phyloP scores from a whole-genome alignment of 768 basidiomycete species.

The Russula earlei region DNA sequence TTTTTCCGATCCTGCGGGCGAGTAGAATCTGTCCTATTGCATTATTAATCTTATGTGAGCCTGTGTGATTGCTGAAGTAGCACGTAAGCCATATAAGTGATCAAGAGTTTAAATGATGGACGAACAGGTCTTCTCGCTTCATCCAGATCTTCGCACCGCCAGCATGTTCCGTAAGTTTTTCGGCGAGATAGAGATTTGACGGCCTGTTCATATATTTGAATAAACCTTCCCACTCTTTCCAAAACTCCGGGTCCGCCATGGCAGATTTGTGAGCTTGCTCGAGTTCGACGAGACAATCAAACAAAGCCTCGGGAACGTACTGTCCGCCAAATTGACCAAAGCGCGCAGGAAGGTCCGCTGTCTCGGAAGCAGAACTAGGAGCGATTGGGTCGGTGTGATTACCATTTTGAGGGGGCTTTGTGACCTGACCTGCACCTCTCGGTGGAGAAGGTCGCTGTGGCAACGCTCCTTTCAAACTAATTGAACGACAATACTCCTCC shows the following conservation, averaged over 20 bases:
- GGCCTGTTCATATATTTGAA: slow-evolving; percentile 95
- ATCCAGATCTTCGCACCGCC: slow-evolving; percentile 97
- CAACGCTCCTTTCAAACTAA: slow-evolving; percentile 40
- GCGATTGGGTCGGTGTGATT: slow-evolving; percentile 26
- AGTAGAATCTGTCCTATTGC: slow-evolving; percentile 97
- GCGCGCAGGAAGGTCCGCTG: slow-evolving; percentile 56
- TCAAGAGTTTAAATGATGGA: not conserved
- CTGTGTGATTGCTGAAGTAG: slow-evolving; percentile 77
- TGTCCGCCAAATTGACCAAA: slow-evolving; percentile 97
- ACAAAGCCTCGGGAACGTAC: slow-evolving; percentile 94
- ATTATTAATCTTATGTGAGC: slow-evolving; percentile 99
- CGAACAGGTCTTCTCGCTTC: slow-evolving; percentile 85
- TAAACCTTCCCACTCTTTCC: slow-evolving; percentile 81
- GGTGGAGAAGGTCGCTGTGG: not conserved
- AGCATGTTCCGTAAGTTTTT: slow-evolving; percentile 79
- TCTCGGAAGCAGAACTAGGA: slow-evolving; percentile 28
- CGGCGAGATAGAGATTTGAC: slow-evolving; percentile 83
- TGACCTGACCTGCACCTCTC: slow-evolving; percentile 27
- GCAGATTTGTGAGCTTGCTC: slow-evolving; percentile 87
- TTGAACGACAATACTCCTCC: slow-evolving; percentile 64
- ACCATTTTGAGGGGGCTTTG: slow-evolving; percentile 28
- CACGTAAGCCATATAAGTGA: not conserved
- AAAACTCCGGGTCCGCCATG: slow-evolving; percentile 79
- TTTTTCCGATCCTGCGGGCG: slow-evolving; percentile 91
- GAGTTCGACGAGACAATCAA: slow-evolving; percentile 84